Evolutionary conservation across 495 filamentous ascomycete genomes (phyloP).

Genomic region (Neurospora intermedia): DNA sequence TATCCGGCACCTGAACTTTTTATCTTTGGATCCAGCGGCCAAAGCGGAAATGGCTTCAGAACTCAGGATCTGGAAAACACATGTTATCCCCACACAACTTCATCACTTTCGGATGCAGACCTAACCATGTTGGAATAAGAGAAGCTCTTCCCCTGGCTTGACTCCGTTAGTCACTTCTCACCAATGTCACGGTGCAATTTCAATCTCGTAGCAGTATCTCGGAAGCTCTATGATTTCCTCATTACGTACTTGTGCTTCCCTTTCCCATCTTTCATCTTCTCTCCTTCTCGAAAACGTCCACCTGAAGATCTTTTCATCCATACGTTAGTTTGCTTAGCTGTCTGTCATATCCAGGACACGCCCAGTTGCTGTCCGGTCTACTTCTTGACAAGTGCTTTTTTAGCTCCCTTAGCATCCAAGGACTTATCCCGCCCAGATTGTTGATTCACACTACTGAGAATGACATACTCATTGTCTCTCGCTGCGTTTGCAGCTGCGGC

Average conservation of each 20-base stretch:
- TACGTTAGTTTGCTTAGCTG: background rate
- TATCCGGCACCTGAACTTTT: background rate
- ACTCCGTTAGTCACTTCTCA: background rate
- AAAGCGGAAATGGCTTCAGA: background rate
- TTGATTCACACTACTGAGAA: conserved; percentile 10
- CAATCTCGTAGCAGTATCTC: background rate
- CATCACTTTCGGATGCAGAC: background rate
- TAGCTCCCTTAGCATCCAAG: background rate
- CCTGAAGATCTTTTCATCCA: background rate
- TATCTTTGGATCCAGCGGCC: background rate
- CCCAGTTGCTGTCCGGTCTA: background rate
- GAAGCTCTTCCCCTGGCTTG: background rate
- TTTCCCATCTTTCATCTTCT: background rate
- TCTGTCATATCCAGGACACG: background rate
- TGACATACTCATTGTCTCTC: conserved; percentile 5
- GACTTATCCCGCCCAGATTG: conserved; percentile 12
- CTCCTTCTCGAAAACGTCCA: background rate
- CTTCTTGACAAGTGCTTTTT: background rate
- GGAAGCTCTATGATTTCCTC: background rate
- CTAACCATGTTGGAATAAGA: background rate
- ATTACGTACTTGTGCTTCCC: background rate
- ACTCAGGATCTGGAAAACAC: background rate
- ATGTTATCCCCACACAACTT: background rate
- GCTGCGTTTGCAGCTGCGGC: conserved; percentile 13
- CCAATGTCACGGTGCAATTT: background rate